These are phyloP conservation scores for Citrus medica DNA, from an alignment of 345 rosid species.

Conservation along the genomic window DNA sequence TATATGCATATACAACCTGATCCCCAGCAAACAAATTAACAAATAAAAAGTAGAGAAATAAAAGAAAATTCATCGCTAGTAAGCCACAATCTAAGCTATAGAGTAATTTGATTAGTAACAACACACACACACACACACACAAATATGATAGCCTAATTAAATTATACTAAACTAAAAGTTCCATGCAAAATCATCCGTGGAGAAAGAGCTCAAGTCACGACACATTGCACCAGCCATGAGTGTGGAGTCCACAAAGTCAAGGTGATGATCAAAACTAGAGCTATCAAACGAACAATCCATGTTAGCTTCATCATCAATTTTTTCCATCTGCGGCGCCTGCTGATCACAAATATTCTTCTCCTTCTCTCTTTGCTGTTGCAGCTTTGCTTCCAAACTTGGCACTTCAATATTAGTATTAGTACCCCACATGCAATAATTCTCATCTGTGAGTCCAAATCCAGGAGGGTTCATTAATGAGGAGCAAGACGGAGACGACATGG, in stretches of 20 bases:
- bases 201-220: conserved; percentile 29
- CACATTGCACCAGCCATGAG: conserved; percentile 26
- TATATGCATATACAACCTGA: neutral
- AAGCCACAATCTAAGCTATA: neutral
- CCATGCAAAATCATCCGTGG: conserved; percentile 46
- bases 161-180: conserved; percentile 27
- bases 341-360: neutral
- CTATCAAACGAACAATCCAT: conserved; percentile 29
- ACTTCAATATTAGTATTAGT: neutral
- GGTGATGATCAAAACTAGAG: conserved; percentile 23
- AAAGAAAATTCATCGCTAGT: neutral
- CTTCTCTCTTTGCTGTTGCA: neutral
- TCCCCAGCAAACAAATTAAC: neutral
- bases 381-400: conserved; percentile 7
- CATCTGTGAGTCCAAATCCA: conserved; percentile 19
- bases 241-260: conserved; percentile 32
- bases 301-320: neutral
- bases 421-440: conserved; percentile 19
- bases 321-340: neutral
- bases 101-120: neutral
- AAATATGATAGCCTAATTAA: neutral
- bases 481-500: conserved; percentile 20
- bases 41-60: neutral
- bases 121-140: neutral
- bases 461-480: conserved; percentile 7